Evolutionary conservation across 139 green algal genomes (phyloP).

Genomic region (Chlamydomonas asymmetrica): DNA sequence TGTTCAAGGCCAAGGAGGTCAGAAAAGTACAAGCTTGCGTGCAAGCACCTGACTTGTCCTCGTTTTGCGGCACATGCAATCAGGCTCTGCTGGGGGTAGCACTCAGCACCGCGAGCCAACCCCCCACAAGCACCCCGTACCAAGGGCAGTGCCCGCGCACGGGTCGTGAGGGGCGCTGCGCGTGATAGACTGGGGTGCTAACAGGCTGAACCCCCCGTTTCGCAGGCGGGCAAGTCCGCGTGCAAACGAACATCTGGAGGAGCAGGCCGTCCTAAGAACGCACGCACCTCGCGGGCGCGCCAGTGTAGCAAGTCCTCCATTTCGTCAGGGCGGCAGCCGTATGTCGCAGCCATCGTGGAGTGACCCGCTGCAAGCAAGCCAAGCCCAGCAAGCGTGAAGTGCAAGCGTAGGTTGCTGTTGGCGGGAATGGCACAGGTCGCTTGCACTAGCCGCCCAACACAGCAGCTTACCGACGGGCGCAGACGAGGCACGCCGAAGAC

Average conservation of each 20-base stretch:
- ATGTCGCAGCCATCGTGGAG: background rate
- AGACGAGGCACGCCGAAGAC: background rate
- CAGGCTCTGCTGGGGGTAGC: too few relatives aligned
- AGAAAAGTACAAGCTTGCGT: background rate
- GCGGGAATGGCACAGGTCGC: too few relatives aligned
- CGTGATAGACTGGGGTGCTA: too few relatives aligned
- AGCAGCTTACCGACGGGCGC: background rate
- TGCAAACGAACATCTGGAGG: background rate
- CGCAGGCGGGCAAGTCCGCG: background rate
- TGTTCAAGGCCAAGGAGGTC: background rate
- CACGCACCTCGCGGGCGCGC: slow-evolving; percentile 5
- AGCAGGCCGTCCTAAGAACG: background rate
- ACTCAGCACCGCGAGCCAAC: background rate
- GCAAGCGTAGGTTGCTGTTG: too few relatives aligned
- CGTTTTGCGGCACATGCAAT: too few relatives aligned
- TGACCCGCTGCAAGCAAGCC: background rate
- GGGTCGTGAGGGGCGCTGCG: background rate
- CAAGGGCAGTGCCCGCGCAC: background rate
- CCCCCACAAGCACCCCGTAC: background rate
- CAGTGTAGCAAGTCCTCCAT: slow-evolving; percentile 9
- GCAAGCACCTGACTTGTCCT: too few relatives aligned
- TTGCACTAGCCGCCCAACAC: background rate
- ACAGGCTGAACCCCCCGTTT: background rate
- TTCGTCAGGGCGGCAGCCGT: background rate
- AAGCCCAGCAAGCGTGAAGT: too few relatives aligned